Evolutionary conservation across 2,329 filamentous ascomycete genomes (phyloP).

Genomic region (Apiospora rasikravindrae): DNA sequence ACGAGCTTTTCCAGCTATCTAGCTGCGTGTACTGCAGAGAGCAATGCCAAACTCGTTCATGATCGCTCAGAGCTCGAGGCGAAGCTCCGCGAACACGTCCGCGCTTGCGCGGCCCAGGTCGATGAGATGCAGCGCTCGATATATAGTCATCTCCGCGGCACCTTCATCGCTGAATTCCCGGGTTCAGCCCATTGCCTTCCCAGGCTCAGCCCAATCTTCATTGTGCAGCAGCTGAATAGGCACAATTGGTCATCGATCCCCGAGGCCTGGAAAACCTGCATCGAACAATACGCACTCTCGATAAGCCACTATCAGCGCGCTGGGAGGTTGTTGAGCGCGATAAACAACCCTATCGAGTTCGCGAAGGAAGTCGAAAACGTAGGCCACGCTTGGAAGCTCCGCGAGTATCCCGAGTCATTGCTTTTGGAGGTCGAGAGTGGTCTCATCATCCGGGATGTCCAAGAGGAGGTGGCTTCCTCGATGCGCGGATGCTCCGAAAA

Average conservation of each 20-base stretch:
- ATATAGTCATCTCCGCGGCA: background rate
- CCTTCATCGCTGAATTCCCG: background rate
- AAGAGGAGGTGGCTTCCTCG: conserved; percentile 60
- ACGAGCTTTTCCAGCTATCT: conserved; percentile 6
- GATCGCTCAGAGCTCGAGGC: background rate
- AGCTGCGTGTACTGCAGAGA: background rate
- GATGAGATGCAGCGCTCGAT: background rate
- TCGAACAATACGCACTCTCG: conserved; percentile 47
- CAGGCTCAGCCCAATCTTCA: conserved; percentile 39
- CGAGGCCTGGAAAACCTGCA: conserved; percentile 39
- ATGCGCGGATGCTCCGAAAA: background rate
- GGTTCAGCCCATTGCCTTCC: conserved; percentile 28
- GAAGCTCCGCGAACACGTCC: background rate
- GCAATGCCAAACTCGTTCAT: background rate
- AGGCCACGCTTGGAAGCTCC: conserved; percentile 64
- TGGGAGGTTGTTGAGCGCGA: conserved; percentile 42
- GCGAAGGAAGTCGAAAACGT: conserved; percentile 50
- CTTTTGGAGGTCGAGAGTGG: conserved; percentile 69
- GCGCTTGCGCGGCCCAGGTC: background rate
- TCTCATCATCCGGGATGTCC: conserved; percentile 64
- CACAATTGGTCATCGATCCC: conserved; percentile 36
- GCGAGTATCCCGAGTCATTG: conserved; percentile 61
- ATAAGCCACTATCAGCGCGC: conserved; percentile 49
- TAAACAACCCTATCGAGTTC: conserved; percentile 39
- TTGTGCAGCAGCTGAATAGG: conserved; percentile 42